phyloP scores from a whole-genome alignment of 176 grass and related monocot species.

The Raddia guianensis region DNA sequence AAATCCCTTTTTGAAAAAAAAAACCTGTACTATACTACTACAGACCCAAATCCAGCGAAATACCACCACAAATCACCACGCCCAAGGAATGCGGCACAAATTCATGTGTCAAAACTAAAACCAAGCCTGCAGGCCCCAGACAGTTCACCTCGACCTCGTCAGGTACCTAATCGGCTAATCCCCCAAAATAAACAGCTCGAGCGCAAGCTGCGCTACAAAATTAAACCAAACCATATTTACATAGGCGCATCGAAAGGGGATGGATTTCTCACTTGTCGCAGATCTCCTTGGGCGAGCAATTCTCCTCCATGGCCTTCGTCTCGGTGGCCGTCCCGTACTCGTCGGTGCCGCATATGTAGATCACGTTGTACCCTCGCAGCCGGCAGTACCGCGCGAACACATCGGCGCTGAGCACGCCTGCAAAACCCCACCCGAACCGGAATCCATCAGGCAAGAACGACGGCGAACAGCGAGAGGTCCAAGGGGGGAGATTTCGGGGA shows the following conservation, averaged over 20 bases:
- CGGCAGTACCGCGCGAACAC: slow-evolving; percentile 95
- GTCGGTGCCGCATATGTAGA: slow-evolving; percentile 96
- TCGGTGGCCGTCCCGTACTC: slow-evolving; percentile 98
- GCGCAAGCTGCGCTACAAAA: neutral
- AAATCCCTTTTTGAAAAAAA: no score
- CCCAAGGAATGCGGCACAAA: neutral
- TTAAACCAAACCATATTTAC: neutral
- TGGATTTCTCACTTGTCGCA: slow-evolving; percentile 75
- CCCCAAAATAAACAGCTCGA: slow-evolving; percentile 2
- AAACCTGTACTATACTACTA: neutral
- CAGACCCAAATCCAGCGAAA: neutral
- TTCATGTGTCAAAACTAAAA: slow-evolving; percentile 14
- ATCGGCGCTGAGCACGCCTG: slow-evolving; percentile 95
- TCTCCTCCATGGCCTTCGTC: slow-evolving; percentile 98
- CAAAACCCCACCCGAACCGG: neutral
- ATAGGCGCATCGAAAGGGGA: slow-evolving; percentile 11
- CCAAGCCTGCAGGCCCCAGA: neutral
- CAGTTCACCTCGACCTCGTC: neutral
- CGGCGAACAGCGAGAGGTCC: neutral
- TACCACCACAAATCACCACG: neutral
- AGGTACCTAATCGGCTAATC: neutral
- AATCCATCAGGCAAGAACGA: slow-evolving; percentile 15
- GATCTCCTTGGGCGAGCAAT: slow-evolving; percentile 93
- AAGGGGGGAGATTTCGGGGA: neutral
- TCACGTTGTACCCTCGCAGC: slow-evolving; percentile 80